phyloP scores from a whole-genome alignment of 805 yeast species.

The Kluyveromyces lactis region DNA sequence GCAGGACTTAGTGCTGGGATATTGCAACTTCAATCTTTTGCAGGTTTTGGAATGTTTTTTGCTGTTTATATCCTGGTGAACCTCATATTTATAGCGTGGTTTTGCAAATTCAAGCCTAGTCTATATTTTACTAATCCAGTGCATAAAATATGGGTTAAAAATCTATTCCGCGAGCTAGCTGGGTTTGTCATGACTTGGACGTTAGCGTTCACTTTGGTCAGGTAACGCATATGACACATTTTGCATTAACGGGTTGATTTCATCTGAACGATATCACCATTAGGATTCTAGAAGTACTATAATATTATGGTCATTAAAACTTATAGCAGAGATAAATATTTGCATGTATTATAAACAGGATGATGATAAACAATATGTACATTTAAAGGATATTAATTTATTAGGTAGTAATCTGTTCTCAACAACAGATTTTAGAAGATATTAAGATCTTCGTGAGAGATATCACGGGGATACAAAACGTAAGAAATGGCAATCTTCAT shows the following conservation, averaged over 20 bases:
- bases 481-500: no score
- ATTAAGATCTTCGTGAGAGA: neutral
- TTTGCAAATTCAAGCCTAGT: conserved; percentile 29
- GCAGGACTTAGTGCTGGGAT: conserved; percentile 51
- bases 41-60: conserved; percentile 40
- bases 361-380: conserved; percentile 6
- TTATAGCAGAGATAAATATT: neutral
- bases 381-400: neutral
- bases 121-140: conserved; percentile 35
- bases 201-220: conserved; percentile 40
- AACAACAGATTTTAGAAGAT: neutral
- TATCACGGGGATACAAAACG: no score
- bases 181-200: conserved; percentile 56
- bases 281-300: no score
- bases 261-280: no score
- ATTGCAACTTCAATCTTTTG: conserved; percentile 39
- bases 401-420: neutral
- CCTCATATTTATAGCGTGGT: conserved; percentile 25
- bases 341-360: conserved; percentile 5
- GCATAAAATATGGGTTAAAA: conserved; percentile 35
- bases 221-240: conserved; percentile 9
- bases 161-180: conserved; percentile 40
- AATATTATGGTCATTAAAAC: neutral
- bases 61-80: conserved; percentile 30
- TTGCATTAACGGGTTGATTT: no score